Base-by-base conservation (phyloP, 495 filamentous ascomycete genomes). In the Cercophora newfieldiana region DNA sequence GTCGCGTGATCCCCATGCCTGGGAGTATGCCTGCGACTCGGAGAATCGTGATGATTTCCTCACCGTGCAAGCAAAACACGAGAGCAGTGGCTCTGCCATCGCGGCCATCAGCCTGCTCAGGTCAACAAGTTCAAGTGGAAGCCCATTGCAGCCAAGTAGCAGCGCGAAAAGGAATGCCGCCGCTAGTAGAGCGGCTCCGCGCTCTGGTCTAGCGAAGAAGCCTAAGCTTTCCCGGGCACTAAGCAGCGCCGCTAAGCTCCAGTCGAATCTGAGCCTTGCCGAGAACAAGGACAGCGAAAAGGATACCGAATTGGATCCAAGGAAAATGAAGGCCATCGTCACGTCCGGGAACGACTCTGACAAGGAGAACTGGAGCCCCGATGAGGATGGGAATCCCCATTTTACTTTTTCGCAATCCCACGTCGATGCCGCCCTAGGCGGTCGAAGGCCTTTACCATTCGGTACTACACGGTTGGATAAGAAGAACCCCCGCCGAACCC, bases 301-400 rank as follows among this genome's bases (percentile, higher is more conserved):
- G 50, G 59, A 65, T 16, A n/a, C 24, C 14, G n/a, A 19, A 18
- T 68, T 74, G 50, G 77, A 75, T n/a, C 49, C 80, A 0, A 80
- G 84, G 7, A 83, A 86, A 54, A 76, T 74, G 67, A 88, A 78
- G 66, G 63, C 74, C 7, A 49, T 73, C 10, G 72, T 72, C 31
- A 69, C 72, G 0, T 74, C 75, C 1, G 77, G 74, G 37, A 67
- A 88, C 47, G 94, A 97, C 60, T 96, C 92, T 1, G 94, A 97
- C 71, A 97, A 97, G 74, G 94, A 97, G 78, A 97, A 97, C 74
- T 95, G 91, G 91, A 84, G 89, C 56, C 68, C 82, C 61, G 66
- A 82, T 73, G 64, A 81, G 81, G 72, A 82, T 65, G 70, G 87
- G 77, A 71, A 82, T 78, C 58, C 76, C 22, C 68, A 60, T 28